Evolutionary conservation across 768 basidiomycete species (phyloP), one percentile per base, ranked within the genome.

Genomic region (Lactifluus rugatus): DNA sequence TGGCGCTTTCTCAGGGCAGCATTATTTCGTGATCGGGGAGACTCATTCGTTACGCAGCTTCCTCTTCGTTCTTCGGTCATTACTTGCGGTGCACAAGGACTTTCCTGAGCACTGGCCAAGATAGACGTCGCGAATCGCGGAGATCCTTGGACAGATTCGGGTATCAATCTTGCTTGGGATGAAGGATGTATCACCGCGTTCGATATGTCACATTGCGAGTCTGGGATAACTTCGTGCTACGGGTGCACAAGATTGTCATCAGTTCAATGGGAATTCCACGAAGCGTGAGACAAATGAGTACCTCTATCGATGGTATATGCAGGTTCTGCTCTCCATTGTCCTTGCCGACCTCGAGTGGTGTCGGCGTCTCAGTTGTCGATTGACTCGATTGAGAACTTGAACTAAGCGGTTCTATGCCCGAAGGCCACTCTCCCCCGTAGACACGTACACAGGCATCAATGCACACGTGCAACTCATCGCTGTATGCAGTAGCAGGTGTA

Each of bases 161-260:
- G 25, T 23, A 28, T n/a, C 7, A 25, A 21, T 50, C 32, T 45
- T 28, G 16, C 14, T 23, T 21, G 48, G 14, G 25, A 31, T 26
- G 47, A 19, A 1, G 48, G 16, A 36, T 4, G 16, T 17, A 51
- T 8, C 21, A 11, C 44, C 10, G 28, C 21, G 23, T 39, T 41
- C 41, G 37, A 23, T 31, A 34, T 46, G 5, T 8, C 42, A 14
- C 34, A 32, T 37, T 50, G 54, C 9, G 59, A 60, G 31, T 60
- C 59, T 21, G 54, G 54, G 36, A 60, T 46, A 41, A 60, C 45
- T 34, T 56, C 59, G 21, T 55, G 44, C 58, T 60, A 16, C 9
- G 32, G 26, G 34, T 10, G 32, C 25, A 28, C 34, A 32, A 11
- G 37, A 25, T 1, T 13, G 17, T 19, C 23, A 58, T 25, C 28